Evolutionary conservation across 306 rosid species (phyloP).

Genomic region (Corylus avellana): DNA sequence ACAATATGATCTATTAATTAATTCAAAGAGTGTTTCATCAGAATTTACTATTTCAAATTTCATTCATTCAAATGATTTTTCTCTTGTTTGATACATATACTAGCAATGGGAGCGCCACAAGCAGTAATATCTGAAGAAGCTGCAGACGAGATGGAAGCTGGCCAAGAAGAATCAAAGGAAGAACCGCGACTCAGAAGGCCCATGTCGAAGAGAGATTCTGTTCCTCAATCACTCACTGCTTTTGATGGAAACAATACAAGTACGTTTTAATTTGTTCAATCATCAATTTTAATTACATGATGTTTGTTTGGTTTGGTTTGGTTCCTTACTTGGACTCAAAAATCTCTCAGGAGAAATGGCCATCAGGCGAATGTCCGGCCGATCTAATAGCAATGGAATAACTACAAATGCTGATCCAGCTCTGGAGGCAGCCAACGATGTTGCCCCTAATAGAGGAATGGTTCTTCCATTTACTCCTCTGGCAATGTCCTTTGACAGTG

Average conservation of each 20-base stretch:
- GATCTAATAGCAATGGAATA: slow-evolving; percentile 46
- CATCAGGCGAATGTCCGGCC: slow-evolving; percentile 69
- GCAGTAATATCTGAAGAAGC: slow-evolving; percentile 78
- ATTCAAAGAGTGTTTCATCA: background rate
- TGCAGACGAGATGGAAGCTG: slow-evolving; percentile 60
- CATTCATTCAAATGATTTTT: slow-evolving; percentile 2
- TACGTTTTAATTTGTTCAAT: slow-evolving; percentile 20
- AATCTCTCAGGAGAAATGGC: slow-evolving; percentile 70
- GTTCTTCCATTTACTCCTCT: slow-evolving; percentile 90
- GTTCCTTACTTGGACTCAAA: slow-evolving; percentile 22
- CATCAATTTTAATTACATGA: background rate
- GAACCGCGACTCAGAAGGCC: slow-evolving; percentile 71
- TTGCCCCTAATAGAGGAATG: slow-evolving; percentile 87
- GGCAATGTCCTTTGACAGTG: slow-evolving; percentile 88
- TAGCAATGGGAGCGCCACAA: slow-evolving; percentile 81
- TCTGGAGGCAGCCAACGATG: slow-evolving; percentile 50
- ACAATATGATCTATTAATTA: slow-evolving; percentile 3
- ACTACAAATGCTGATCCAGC: slow-evolving; percentile 47
- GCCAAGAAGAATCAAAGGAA: slow-evolving; percentile 50
- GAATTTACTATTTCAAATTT: slow-evolving; percentile 7
- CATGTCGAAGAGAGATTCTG: slow-evolving; percentile 39
- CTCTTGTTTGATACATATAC: slow-evolving; percentile 20
- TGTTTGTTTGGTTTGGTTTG: background rate
- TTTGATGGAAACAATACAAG: slow-evolving; percentile 77
- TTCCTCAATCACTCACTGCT: slow-evolving; percentile 52